Evolutionary conservation across 2,329 filamentous ascomycete genomes (phyloP), one percentile per base, ranked within the genome.

Genomic region (Hymenoscyphus infarciens): DNA sequence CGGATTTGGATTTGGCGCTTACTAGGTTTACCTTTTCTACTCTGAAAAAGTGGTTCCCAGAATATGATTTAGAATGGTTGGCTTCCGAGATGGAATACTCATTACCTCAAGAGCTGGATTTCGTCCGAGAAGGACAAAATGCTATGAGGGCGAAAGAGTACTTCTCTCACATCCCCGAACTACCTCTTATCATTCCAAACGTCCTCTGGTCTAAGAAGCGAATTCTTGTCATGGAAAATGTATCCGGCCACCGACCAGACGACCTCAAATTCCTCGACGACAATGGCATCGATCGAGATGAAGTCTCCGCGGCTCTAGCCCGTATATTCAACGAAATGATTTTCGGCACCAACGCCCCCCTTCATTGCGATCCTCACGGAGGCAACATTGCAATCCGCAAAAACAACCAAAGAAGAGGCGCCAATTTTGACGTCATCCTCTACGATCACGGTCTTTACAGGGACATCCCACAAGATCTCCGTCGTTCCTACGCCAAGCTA

Each of bases 261-360:
- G 94, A 99, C 73, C 83, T 98, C 1, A 86, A 85, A 16, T 98
- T 90, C 73, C 81, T 99, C 3, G 95, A 98, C 75, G 80, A 82
- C 6, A 90, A 96, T 74, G 84, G 86, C 63, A 99, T 99, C 73
- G 92, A 96, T 75, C 87, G 95, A 22, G 95, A 98, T 73, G 94
- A 98, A 76, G 95, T 99, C 5, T 96, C 93, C 0, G 93, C 94
- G 1, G 90, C 92, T 0, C 81, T 99, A 3, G 89, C 95, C 0
- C 87, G 88, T 63, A 92, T 99, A 63, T 99, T 99, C 83, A 99
- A 99, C 80, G 93, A 98, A 75, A 99, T 99, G 95, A 97, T 99
- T 69, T 99, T 99, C 69, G 93, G 94, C 57, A 85, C 88, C 59
- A 84, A 88, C 63, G 94, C 94, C 0, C 92, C 95, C 0, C 79